Base-by-base conservation (phyloP, 176 grass and related monocot species). In the Oryza nivara region DNA sequence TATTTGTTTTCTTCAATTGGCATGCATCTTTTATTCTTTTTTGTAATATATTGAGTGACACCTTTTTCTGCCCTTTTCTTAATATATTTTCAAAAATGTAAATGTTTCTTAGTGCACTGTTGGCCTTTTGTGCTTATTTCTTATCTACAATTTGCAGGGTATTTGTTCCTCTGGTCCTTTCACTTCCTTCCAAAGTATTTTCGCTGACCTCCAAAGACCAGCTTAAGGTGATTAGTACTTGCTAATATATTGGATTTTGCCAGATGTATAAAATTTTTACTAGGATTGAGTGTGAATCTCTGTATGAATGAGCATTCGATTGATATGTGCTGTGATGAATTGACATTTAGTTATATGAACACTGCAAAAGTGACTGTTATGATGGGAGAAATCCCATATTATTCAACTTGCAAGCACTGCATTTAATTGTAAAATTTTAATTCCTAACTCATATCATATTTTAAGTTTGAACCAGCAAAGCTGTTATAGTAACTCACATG, bases 121-220 rank as follows among this genome's bases (percentile, higher is more conserved):
- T 65, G 76, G 17, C 41, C 14, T 75, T 64, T 86, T 28, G 47
- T 48, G 34, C 68, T 64, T 85, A 43, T 79, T 49, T 88, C 16
- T 65, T 82, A 54, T 89, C 64, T 88, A 17, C 38, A 74, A 58
- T 70, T 77, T 78, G 36, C 88, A 99, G 97, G 88, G 80, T 91
- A n/a, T 91, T 89, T 34, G 17, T 99, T 89, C 97, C 93, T 46
- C 83, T 99, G 78, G 84, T 99, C 85, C 90, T 96, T 78, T 99
- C 93, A 64, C 90, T 96, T 94, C 97, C 93, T 77, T 83, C 92
- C 66, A 92, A 86, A 81, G 86, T 99, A 82, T 84, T 99, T 79
- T 99, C 93, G 48, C 80, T 96, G 76, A 96, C 93, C 45, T 96
- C 91, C 15, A 96, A 99, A 79, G 93, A 96, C 68, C 91, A 96